These are phyloP conservation scores for Phytophthora syringae DNA, from an alignment of 352 stramenopile species.

Conservation along the genomic window DNA sequence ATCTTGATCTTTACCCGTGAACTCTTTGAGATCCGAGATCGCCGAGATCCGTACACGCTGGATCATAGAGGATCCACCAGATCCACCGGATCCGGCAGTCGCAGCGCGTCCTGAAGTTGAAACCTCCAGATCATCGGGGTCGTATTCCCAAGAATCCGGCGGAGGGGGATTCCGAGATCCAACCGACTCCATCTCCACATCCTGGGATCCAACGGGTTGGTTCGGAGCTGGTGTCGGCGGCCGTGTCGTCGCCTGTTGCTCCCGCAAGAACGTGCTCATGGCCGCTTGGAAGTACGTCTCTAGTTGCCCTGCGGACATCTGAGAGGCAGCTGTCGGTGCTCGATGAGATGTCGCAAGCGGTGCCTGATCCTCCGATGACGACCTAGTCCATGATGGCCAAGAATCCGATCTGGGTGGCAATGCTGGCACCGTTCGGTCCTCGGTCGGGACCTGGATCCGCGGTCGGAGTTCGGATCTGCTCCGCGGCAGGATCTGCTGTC, in stretches of 20 bases:
- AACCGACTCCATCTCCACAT: neutral
- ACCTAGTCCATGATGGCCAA: too few relatives aligned
- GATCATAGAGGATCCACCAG: neutral
- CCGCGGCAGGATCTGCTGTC: too few relatives aligned
- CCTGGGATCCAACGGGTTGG: neutral
- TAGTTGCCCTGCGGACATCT: neutral
- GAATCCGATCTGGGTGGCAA: too few relatives aligned
- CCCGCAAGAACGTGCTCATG: neutral
- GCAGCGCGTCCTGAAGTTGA: neutral
- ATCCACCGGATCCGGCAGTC: neutral
- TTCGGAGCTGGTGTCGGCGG: neutral
- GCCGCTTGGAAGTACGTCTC: neutral
- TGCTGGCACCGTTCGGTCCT: too few relatives aligned
- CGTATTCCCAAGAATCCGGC: conserved; percentile 1
- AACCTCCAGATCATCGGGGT: neutral
- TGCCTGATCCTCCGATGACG: too few relatives aligned
- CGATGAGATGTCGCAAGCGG: too few relatives aligned
- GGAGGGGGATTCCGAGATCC: neutral
- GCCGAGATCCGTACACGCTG: neutral
- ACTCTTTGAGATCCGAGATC: conserved; percentile 13
- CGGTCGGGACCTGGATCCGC: too few relatives aligned
- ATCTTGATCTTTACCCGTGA: conserved; percentile 1
- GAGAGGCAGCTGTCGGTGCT: too few relatives aligned
- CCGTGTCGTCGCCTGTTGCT: neutral
- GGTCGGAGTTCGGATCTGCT: too few relatives aligned